Evolutionary conservation across 176 grass and related monocot genomes (phyloP).

Genomic region (Phragmites australis): DNA sequence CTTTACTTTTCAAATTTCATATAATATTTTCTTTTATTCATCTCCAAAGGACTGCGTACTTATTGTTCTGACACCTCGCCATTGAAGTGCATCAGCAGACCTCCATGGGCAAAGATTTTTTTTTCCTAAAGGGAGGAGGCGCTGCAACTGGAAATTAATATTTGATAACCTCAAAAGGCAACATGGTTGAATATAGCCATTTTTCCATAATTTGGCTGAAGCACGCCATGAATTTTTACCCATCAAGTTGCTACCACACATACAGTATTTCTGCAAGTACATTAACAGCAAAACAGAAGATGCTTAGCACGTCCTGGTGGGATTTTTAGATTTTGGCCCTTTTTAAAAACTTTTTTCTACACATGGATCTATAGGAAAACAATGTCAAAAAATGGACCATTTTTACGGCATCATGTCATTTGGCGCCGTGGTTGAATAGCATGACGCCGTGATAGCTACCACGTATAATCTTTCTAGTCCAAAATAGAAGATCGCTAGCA

Average conservation of each 20-base stretch:
- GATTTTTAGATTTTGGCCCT: too few relatives aligned
- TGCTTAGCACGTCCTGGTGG: slow-evolving; percentile 17
- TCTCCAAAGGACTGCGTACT: not conserved
- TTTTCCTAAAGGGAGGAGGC: not conserved
- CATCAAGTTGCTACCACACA: slow-evolving; percentile 17
- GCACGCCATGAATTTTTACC: not conserved
- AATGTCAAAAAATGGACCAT: too few relatives aligned
- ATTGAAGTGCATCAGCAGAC: not conserved
- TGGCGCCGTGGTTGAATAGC: too few relatives aligned
- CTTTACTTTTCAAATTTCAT: slow-evolving; percentile 10
- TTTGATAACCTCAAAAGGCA: not conserved
- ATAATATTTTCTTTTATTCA: not conserved
- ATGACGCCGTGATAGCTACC: too few relatives aligned
- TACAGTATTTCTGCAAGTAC: slow-evolving; percentile 34
- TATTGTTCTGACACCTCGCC: not conserved
- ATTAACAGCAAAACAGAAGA: slow-evolving; percentile 28
- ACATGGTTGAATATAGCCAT: slow-evolving; percentile 22
- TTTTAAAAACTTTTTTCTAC: too few relatives aligned
- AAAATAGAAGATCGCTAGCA: too few relatives aligned
- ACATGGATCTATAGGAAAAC: too few relatives aligned
- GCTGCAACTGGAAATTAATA: slow-evolving; percentile 18
- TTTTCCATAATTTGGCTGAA: slow-evolving; percentile 8
- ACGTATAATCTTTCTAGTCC: too few relatives aligned
- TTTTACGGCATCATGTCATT: too few relatives aligned
- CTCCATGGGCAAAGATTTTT: not conserved